Evolutionary conservation across 495 filamentous ascomycete species (phyloP), one percentile per base, ranked within the genome.

Genomic region (Aspergillus haitiensis): DNA sequence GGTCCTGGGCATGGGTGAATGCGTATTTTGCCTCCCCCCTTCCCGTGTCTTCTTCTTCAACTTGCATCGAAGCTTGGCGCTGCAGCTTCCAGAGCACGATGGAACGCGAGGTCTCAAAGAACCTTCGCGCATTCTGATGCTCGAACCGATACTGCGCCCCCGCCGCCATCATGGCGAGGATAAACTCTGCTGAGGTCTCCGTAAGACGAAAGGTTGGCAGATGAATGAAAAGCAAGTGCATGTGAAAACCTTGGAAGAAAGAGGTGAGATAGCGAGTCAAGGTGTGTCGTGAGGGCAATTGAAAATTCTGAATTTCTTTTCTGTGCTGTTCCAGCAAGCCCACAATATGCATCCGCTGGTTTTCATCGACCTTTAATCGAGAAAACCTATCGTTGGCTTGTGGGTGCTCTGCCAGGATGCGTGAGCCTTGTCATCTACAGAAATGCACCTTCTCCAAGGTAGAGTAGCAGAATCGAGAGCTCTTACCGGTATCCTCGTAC

Each of bases 61-160:
- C 45, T 16, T 47, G 45, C 45, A 47, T 13, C 12, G 45, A 15
- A 18, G 45, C 45, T 9, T 47, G 45, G 13, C 13, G 16, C 16
- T 47, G 45, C 12, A 72, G 49, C 68, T 71, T 4, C 59, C 60
- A 18, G 71, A 64, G 10, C 69, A 67, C 6, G 70, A 76, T 55
- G 61, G 34, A 12, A 54, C 61, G n/a, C 13, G 42, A 6, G n/a
- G 52, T 39, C 13, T 45, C 21, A 18, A 55, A 55, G 15, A 55
- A 55, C 16, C 21, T 42, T 8, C 21, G 35, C 36, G 52, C 52
- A 44, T 55, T 55, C 39, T 55, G 52, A 33, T 55, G 52, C 18
- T 61, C 59, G 39, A 61, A 56, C n/a, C 59, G 46, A 31, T 61
- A 61, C 52, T 61, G 59, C 2, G 59, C 59, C 10, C 59, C 52